Evolutionary conservation across 306 rosid genomes (phyloP), one percentile per base, ranked within the genome.

Genomic region (Prunus padus): DNA sequence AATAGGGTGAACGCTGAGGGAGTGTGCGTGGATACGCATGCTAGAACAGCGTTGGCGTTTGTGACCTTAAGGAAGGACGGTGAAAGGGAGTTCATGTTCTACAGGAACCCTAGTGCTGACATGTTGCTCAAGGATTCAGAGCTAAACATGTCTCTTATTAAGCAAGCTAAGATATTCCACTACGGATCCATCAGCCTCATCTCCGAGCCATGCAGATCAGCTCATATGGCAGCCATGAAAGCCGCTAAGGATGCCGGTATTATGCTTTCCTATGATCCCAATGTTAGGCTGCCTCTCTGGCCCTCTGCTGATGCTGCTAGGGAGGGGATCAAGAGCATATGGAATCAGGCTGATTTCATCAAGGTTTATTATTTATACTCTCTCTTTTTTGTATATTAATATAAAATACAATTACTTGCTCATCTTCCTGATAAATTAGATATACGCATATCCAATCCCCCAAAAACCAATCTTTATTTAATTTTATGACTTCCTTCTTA

Each of bases 41-140:
- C 91, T 13, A 82, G 91, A 76, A 89, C 94, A 15, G 91, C 94
- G 51, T 81, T 89, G 86, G 94, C 91, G 19, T 89, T 89, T 62
- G 91, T 89, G 77, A 87, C 94, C 13, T 45, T 89, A 72, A 87
- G 76, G 70, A 82, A 74, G 23, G 81, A 86, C 66, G 94, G 94
- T 57, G 94, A 89, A 84, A 89, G 94, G 72, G 94, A 89, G 77
- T 89, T 89, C 85, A 87, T 89, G 91, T 87, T 89, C 60, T 89
- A 89, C 22, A 84, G 94, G 33, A 89, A 89, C 18, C 94, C 94
- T 1, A 89, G 94, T 80, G 91, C 94, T 16, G 91, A 89, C 75
- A 89, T 89, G 94, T 71, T 89, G 51, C 79, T 89, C 19, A 74
- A 44, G 65, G 89, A 87, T 11, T 77, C 94, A 28, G 94, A 89